These are phyloP conservation scores for Setomelanomma holmii DNA, from an alignment of 2,329 filamentous ascomycete species.

Conservation along the genomic window DNA sequence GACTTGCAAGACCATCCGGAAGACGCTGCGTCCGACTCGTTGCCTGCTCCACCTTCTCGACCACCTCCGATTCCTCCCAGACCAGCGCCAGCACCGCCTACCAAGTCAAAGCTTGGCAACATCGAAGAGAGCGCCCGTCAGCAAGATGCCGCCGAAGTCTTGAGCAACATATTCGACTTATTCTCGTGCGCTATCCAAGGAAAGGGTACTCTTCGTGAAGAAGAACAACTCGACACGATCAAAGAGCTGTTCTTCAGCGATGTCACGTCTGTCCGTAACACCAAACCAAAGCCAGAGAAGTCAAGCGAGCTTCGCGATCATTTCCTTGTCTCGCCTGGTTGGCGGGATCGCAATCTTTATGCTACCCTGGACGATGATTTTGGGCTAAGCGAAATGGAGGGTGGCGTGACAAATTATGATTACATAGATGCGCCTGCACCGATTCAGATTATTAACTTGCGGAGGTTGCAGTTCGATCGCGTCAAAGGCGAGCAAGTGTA, in stretches of 20 bases:
- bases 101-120: constrained; percentile 51
- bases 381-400: constrained; percentile 74
- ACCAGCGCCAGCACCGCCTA: constrained; percentile 35
- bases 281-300: constrained; percentile 47
- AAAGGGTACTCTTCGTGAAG: constrained; percentile 68
- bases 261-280: constrained; percentile 55
- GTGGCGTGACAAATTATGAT: constrained; percentile 36
- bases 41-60: constrained; percentile 51
- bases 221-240: constrained; percentile 81
- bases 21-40: constrained; percentile 9
- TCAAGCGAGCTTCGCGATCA: constrained; percentile 68
- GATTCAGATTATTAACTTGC: constrained; percentile 87
- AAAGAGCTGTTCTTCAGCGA: constrained; percentile 58
- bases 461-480: constrained; percentile 77
- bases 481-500: constrained; percentile 56
- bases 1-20: constrained; percentile 13
- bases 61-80: constrained; percentile 68
- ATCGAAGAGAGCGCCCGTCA: constrained; percentile 70
- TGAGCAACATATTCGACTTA: constrained; percentile 89
- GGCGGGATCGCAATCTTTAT: constrained; percentile 73
- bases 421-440: constrained; percentile 72
- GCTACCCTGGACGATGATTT: constrained; percentile 86
- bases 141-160: constrained; percentile 95
- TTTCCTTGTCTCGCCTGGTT: constrained; percentile 65
- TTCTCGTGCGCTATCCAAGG: constrained; percentile 87